These are phyloP conservation scores for Cordyceps cicadae DNA, from an alignment of 2,329 filamentous ascomycete species.

Conservation along the genomic window DNA sequence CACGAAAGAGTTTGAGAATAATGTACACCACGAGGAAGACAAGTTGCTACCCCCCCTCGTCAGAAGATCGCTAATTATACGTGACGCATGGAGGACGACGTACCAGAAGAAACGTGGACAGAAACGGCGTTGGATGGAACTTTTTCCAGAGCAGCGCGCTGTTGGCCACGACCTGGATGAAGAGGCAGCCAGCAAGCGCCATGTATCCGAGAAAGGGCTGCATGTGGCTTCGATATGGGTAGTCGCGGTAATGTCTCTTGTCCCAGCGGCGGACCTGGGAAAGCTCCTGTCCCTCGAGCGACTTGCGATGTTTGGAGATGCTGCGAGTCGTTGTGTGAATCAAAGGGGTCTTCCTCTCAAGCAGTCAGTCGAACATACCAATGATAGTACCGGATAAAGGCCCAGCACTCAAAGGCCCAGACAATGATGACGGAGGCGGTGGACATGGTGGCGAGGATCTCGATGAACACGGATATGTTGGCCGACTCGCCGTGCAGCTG, in stretches of 20 bases:
- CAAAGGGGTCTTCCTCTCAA: neutral
- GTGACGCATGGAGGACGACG: conserved; percentile 10
- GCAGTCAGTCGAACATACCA: conserved; percentile 19
- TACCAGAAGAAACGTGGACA: conserved; percentile 32
- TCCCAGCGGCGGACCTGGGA: conserved; percentile 21
- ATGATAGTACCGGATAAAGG: conserved; percentile 31
- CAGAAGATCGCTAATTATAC: neutral
- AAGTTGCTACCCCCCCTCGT: neutral
- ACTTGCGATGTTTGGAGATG: conserved; percentile 18
- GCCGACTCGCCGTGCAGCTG: conserved; percentile 19
- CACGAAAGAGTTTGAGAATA: neutral
- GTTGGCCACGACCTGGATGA: conserved; percentile 26
- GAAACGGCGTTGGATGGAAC: conserved; percentile 26
- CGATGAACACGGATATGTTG: conserved; percentile 26
- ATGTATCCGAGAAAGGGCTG: conserved; percentile 30
- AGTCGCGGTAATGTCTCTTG: conserved; percentile 18
- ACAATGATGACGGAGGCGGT: conserved; percentile 29
- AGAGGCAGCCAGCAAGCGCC: conserved; percentile 27
- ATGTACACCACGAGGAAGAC: neutral
- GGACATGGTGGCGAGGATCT: conserved; percentile 29
- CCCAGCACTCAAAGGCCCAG: conserved; percentile 33
- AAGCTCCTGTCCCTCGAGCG: conserved; percentile 17
- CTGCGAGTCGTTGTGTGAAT: conserved; percentile 8
- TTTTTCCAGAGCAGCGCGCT: conserved; percentile 28
- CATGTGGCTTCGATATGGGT: conserved; percentile 30